Evolutionary conservation across 2,329 filamentous ascomycete species (phyloP), one percentile per base, ranked within the genome.

Genomic region (Fusarium pseudograminearum): DNA sequence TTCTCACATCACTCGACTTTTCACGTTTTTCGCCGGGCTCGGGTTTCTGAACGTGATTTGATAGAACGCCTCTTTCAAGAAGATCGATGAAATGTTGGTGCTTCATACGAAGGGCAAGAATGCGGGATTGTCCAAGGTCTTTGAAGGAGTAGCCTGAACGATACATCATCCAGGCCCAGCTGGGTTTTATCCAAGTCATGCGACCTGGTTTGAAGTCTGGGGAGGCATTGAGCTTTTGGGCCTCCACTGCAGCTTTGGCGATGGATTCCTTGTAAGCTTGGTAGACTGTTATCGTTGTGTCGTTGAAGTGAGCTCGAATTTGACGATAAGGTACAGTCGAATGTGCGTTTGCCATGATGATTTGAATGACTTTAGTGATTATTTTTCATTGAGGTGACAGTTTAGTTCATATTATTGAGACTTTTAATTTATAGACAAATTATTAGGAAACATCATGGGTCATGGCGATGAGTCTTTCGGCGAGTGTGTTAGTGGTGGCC

Each of bases 121-220:
- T 86, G 47, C 82, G 83, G 34, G 83, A 80, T 75, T 90, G 88
- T 4, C 83, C 76, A 0, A 75, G 31, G 63, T 88, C 86, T 70
- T 90, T 90, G 75, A 81, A 83, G 1, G 85, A 85, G 78, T 89
- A 90, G 18, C 87, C 88, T 22, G 83, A 81, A 48, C 88, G 86
- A 74, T 90, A 90, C 77, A 89, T 84, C 84, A 89, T 88, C 88
- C 88, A 90, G 47, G 81, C 79, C 83, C 87, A 90, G 61, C 83
- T 86, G 0, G 87, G 87, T 72, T 90, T 90, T 69, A 90, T 84
- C 88, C 88, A 90, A 6, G 88, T 90, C 87, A 89, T 90, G 53
- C 88, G 83, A 2, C 77, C 77, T n/a, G 79, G 78, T 16, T 77
- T 80, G 78, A 89, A 90, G 9, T 81, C 77, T 4, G 85, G 80